A percentile compares a stretch with the other conserved stretches of the same genome.
These are phyloP conservation scores for Epichloe baconii DNA, from an alignment of 2,329 filamentous ascomycete genomes.

Conservation along the genomic window DNA sequence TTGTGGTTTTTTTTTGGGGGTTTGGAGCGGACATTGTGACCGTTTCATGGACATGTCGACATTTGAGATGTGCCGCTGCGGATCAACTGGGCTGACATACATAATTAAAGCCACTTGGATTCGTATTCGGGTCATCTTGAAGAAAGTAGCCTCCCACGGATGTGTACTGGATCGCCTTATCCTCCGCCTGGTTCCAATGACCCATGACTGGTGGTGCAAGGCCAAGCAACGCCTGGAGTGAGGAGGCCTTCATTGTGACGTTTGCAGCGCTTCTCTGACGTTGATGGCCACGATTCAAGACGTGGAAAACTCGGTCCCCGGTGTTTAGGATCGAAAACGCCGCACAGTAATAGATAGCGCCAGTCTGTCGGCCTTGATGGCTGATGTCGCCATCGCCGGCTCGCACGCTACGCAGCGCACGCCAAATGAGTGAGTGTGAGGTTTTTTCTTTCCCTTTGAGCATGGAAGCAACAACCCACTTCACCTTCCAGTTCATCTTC, in stretches of 20 bases:
- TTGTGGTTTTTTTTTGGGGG: no score
- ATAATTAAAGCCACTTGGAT: conserved; percentile 48
- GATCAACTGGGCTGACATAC: conserved; percentile 25
- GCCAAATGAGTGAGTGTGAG: neutral
- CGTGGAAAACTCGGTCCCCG: no score
- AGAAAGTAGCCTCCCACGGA: conserved; percentile 50
- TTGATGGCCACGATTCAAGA: neutral
- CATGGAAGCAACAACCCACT: neutral
- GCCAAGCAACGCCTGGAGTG: conserved; percentile 16
- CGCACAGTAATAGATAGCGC: no score
- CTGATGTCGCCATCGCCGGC: no score
- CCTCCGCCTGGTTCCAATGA: conserved; percentile 18
- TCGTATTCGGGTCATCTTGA: conserved; percentile 46
- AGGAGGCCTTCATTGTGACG: conserved; percentile 20
- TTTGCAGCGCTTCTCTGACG: neutral
- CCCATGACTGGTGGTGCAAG: conserved; percentile 15
- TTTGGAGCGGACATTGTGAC: no score
- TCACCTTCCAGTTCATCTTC: neutral
- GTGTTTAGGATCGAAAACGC: no score
- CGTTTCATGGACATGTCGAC: neutral
- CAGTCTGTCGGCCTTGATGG: no score
- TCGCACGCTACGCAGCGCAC: neutral
- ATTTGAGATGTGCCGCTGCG: no score
- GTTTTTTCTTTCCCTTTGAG: no score
- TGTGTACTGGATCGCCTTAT: conserved; percentile 41